A percentile compares a stretch with the other conserved stretches of the same genome.
Conservation (phyloP, 768 basidiomycete genomes). For the Suillus hirtellus region DNA sequence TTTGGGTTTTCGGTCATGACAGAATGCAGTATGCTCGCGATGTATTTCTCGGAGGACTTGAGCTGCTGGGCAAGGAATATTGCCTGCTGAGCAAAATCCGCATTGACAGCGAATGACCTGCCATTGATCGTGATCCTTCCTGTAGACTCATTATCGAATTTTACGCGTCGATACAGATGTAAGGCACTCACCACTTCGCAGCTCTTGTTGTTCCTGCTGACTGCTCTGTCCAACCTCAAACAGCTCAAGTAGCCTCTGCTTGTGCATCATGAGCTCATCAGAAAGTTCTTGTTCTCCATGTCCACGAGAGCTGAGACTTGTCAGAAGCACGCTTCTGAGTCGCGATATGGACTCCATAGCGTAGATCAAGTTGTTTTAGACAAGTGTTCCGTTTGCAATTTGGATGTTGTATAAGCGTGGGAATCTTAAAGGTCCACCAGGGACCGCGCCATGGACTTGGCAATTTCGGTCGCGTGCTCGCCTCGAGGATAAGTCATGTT, state of each 20-base stretch:
- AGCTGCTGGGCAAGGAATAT: slow-evolving; percentile 82
- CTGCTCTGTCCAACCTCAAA: slow-evolving; percentile 66
- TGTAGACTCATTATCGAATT: slow-evolving; percentile 28
- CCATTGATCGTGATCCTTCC: slow-evolving; percentile 68
- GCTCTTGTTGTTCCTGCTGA: slow-evolving; percentile 65
- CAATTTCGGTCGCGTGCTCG: slow-evolving; percentile 6
- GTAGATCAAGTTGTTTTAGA: slow-evolving; percentile 5
- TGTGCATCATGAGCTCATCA: slow-evolving; percentile 69
- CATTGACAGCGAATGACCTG: slow-evolving; percentile 68
- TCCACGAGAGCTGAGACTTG: slow-evolving; percentile 46
- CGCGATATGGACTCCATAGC: slow-evolving; percentile 61
- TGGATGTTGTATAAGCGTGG: slow-evolving; percentile 4
- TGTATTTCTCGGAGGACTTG: slow-evolving; percentile 77
- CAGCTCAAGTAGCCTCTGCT: slow-evolving; percentile 58
- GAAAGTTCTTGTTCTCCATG: slow-evolving; percentile 74
- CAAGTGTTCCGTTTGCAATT: not conserved
- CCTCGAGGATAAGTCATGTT: slow-evolving; percentile 7
- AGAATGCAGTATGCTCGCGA: slow-evolving; percentile 66
- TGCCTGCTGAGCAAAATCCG: slow-evolving; percentile 76
- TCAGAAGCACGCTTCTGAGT: slow-evolving; percentile 54
- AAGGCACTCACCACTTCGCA: slow-evolving; percentile 57
- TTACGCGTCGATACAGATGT: slow-evolving; percentile 2
- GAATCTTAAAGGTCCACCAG: slow-evolving; percentile 12
- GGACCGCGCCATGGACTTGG: slow-evolving; percentile 9
- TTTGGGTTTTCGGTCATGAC: slow-evolving; percentile 69